A percentile compares a stretch with the other conserved stretches of the same genome.
phyloP scores from a whole-genome alignment of 345 rosid genomes.

The Draba incana region DNA sequence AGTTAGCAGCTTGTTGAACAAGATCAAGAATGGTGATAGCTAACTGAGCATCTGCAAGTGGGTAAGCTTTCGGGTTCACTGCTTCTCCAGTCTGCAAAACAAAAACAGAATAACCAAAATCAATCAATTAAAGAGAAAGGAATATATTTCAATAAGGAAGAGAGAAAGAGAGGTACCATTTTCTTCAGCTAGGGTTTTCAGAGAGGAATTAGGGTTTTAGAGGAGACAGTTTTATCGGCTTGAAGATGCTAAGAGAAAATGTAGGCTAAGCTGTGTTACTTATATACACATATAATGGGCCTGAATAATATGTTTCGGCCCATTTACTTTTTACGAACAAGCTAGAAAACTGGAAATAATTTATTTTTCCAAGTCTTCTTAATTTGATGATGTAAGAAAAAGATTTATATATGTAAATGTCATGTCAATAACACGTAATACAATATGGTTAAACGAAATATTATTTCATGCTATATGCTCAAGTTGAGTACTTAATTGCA shows the following conservation, averaged over 20 bases:
- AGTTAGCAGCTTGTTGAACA: constrained; percentile 91
- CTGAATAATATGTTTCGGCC: background rate
- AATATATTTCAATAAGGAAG: background rate
- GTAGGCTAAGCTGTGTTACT: background rate
- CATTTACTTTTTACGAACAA: background rate
- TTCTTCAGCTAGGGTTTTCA: constrained; percentile 14
- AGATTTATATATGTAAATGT: background rate
- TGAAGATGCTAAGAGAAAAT: background rate
- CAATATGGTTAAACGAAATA: too few species aligned
- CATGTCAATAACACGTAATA: background rate
- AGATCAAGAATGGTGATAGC: constrained; percentile 82
- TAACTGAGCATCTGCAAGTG: constrained; percentile 81
- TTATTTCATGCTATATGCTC: background rate
- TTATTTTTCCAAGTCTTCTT: too few species aligned
- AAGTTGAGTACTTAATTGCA: background rate
- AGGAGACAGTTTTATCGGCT: constrained; percentile 9
- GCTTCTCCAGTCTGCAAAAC: constrained; percentile 61
- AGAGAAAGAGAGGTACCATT: constrained; percentile 27
- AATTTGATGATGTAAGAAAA: too few species aligned
- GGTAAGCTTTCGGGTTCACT: constrained; percentile 90
- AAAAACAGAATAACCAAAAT: background rate
- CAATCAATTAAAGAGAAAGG: background rate
- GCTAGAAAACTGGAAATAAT: too few species aligned
- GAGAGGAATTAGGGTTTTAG: constrained; percentile 39
- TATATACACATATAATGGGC: constrained; percentile 23